phyloP scores from a whole-genome alignment of 805 yeast genomes.

The Candida glaebosa region DNA sequence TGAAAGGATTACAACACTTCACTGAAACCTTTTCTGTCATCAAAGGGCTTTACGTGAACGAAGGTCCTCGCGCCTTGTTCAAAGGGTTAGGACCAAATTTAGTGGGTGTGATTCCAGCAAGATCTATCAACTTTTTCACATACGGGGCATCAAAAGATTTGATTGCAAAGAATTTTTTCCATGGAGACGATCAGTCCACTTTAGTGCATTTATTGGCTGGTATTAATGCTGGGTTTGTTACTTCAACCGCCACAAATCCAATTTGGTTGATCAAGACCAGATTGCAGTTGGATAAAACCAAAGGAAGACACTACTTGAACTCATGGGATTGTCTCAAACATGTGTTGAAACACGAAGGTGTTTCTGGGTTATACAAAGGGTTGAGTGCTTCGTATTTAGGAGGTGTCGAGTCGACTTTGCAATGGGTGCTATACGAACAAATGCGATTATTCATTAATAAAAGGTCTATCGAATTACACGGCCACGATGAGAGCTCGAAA shows the following conservation, averaged over 20 bases:
- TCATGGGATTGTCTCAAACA: conserved; percentile 79
- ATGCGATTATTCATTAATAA: conserved; percentile 70
- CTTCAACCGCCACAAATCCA: conserved; percentile 96
- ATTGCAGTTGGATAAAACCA: conserved; percentile 80
- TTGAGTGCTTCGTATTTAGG: conserved; percentile 92
- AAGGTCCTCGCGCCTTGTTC: conserved; percentile 84
- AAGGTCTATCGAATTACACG: conserved; percentile 40
- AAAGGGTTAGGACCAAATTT: conserved; percentile 95
- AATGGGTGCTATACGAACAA: conserved; percentile 96
- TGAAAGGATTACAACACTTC: conserved; percentile 66
- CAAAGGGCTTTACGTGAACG: conserved; percentile 61
- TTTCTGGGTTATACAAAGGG: conserved; percentile 82
- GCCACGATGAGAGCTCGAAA: conserved; percentile 23
- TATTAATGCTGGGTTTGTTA: conserved; percentile 86
- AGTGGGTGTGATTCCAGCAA: conserved; percentile 97
- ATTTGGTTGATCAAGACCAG: conserved; percentile 97
- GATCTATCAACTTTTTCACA: conserved; percentile 94
- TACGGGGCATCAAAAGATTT: conserved; percentile 90
- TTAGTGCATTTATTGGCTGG: conserved; percentile 87
- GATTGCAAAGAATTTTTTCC: conserved; percentile 59
- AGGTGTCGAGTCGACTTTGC: conserved; percentile 86
- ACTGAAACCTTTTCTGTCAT: conserved; percentile 77
- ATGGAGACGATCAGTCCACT: conserved; percentile 64
- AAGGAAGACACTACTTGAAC: conserved; percentile 65
- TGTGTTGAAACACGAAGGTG: conserved; percentile 73